Percentiles rank a stretch among this genome's conserved stretches.
phyloP scores from a whole-genome alignment of 495 filamentous ascomycete genomes.

The Penicillium paradoxum region DNA sequence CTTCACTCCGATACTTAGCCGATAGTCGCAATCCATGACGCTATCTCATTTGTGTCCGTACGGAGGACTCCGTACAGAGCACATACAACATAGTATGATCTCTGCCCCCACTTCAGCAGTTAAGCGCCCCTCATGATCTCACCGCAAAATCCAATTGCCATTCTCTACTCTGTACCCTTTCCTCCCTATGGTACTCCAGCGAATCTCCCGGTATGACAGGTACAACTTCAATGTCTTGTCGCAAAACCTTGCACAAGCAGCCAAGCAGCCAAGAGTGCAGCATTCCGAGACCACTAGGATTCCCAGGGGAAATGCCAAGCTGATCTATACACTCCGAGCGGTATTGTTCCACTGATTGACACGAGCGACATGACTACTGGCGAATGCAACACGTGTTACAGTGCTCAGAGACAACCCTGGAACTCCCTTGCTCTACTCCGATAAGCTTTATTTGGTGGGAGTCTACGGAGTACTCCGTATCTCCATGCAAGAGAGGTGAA shows the following conservation, averaged over 20 bases:
- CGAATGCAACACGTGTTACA: background rate
- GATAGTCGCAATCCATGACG: conserved; percentile 3
- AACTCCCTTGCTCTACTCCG: background rate
- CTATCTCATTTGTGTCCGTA: conserved; percentile 3
- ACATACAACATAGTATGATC: background rate
- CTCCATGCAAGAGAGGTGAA: background rate
- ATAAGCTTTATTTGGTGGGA: background rate
- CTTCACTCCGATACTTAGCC: conserved; percentile 9
- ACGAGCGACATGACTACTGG: background rate
- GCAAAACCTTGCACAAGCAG: background rate
- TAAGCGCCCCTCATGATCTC: background rate
- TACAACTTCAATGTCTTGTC: background rate
- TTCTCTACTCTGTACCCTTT: background rate
- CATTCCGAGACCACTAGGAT: background rate
- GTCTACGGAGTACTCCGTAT: too few relatives aligned
- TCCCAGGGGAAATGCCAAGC: background rate
- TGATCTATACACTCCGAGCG: background rate
- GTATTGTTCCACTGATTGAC: background rate
- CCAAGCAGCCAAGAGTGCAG: conserved; percentile 7
- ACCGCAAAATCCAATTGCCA: too few relatives aligned
- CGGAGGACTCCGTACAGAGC: too few relatives aligned
- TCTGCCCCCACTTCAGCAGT: background rate
- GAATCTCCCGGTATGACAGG: conserved; percentile 14
- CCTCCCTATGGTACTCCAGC: conserved; percentile 1
- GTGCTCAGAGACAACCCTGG: background rate